Conservation (phyloP, 2,329 filamentous ascomycete genomes). For the Chaetomium strumarium region DNA sequence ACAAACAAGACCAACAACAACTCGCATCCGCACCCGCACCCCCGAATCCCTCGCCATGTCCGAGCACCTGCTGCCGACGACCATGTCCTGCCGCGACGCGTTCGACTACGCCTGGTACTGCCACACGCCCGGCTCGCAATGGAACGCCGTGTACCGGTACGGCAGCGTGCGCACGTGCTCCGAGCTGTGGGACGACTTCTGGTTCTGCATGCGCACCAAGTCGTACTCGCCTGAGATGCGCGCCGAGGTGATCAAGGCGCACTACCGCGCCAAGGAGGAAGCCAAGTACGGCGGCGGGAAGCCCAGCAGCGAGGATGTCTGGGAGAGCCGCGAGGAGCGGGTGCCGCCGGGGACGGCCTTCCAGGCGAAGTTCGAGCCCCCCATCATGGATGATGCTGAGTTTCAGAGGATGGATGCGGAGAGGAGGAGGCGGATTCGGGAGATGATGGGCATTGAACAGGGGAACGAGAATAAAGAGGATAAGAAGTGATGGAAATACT, state of each 20-base stretch:
- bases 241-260: constrained; percentile 56
- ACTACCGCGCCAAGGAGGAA: constrained; percentile 60
- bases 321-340: constrained; percentile 65
- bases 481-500: constrained; percentile 18
- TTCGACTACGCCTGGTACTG: constrained; percentile 96
- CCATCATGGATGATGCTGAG: constrained; percentile 36
- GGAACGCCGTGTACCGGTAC: constrained; percentile 84
- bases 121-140: constrained; percentile 84
- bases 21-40: constrained; percentile 16
- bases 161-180: constrained; percentile 70
- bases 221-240: constrained; percentile 54
- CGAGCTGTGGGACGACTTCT: constrained; percentile 89
- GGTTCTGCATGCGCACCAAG: constrained; percentile 91
- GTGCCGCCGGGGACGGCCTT: constrained; percentile 47
- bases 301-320: constrained; percentile 83
- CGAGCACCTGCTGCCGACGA: constrained; percentile 67
- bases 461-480: constrained; percentile 10
- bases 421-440: constrained; percentile 33
- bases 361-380: constrained; percentile 34
- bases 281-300: constrained; percentile 57
- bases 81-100: constrained; percentile 81
- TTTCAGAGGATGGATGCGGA: constrained; percentile 35
- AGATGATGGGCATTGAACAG: constrained; percentile 26
- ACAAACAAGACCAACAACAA: not conserved
- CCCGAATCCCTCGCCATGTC: constrained; percentile 44